These are phyloP conservation scores for Botrytis tulipae DNA, from an alignment of 2,329 filamentous ascomycete genomes.

Conservation along the genomic window DNA sequence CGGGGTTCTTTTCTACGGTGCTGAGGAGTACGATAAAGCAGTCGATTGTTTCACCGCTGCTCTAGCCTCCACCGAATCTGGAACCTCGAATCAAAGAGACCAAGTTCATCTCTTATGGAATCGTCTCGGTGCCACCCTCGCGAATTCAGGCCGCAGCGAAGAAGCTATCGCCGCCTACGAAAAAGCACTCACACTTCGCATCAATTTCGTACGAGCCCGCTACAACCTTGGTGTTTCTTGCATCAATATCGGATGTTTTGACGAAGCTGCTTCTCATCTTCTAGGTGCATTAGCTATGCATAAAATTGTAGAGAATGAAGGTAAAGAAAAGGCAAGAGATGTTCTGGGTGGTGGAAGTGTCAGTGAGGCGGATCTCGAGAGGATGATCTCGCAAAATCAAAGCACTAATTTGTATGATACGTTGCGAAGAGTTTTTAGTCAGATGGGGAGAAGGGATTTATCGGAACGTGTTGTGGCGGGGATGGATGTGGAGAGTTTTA, in stretches of 20 bases:
- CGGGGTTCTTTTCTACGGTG: conserved; percentile 95
- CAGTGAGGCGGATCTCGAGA: conserved; percentile 72
- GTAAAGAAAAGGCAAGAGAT: conserved; percentile 78
- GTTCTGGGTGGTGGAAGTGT: conserved; percentile 64
- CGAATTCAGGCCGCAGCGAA: conserved; percentile 89
- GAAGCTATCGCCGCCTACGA: conserved; percentile 97
- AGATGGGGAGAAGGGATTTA: conserved; percentile 88
- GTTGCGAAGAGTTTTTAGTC: conserved; percentile 86
- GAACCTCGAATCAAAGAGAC: conserved; percentile 76
- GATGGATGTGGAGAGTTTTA: conserved; percentile 87
- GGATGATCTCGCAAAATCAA: conserved; percentile 91
- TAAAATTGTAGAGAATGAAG: conserved; percentile 84
- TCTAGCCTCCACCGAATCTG: conserved; percentile 79
- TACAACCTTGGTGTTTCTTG: conserved; percentile 97
- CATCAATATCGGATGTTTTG: conserved; percentile 95
- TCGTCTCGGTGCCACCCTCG: conserved; percentile 89
- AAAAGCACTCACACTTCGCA: conserved; percentile 81
- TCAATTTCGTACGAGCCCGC: conserved; percentile 94
- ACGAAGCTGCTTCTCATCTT: conserved; percentile 89
- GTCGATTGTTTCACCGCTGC: conserved; percentile 97
- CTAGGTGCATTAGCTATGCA: conserved; percentile 93
- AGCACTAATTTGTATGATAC: conserved; percentile 98
- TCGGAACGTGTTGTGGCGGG: conserved; percentile 83
- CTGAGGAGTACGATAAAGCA: conserved; percentile 96
- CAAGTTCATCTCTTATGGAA: conserved; percentile 97